Evolutionary conservation across 169 alveolate species (phyloP), one percentile per base, ranked within the genome.

Genomic region (Blepharisma undulans): DNA sequence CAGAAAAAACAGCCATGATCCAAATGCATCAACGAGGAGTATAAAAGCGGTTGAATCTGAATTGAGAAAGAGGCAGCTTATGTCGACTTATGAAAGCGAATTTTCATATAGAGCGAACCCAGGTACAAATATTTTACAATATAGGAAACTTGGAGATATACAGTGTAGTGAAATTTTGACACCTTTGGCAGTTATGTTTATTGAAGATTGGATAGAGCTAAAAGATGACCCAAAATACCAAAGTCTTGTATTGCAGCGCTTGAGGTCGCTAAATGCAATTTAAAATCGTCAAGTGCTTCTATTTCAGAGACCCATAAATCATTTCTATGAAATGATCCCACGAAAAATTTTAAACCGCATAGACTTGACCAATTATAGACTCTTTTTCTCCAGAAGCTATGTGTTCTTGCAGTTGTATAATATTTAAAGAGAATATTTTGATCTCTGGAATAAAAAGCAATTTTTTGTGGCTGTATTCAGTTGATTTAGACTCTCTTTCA

Each of bases 201-300:
- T 82, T 30, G 76, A 82, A 30, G 36, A 82, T 72, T 82, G 89
- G 89, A 18, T 82, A 2, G 89, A 82, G 33, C 48, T 82, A 7
- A 82, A 82, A 82, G 89, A 82, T 7, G 74, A 34, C 78, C 8
- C 10, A 6, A 14, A 10, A 21, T 82, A 82, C 76, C 89, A 82
- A 60, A 74, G 36, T 27, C 76, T 82, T 10, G 22, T 82, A 22
- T 72, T 82, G 8, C 78, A 60, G 36, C 36, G 89, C 34, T 59
- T 82, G 29, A 21, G 89, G 10, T 82, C 89, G 5, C 6, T 82
- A 8, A n/a, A 59, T 72, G 89, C 89, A 16, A 32, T 80, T 14
- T 80, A 60, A 25, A 33, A 16, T 29, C 59, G 14, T 82, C 77
- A 82, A 34, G 4, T n/a, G 77, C 61, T 29, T 32, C 22, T 18